Conservation (phyloP, 495 filamentous ascomycete species). For the Penicillium daleae region DNA sequence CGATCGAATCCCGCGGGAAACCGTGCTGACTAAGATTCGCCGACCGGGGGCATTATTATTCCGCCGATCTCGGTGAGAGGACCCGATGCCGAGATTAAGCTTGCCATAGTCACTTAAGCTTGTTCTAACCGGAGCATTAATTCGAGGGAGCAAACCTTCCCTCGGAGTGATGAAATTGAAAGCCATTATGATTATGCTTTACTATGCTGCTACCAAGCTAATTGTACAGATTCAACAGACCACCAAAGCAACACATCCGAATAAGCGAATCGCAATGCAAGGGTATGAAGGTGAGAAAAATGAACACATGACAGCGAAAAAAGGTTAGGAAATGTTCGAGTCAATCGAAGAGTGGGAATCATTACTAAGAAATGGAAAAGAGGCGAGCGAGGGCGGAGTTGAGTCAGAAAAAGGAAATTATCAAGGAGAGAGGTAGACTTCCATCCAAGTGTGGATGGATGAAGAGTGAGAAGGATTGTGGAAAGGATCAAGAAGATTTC, state of each 20-base stretch:
- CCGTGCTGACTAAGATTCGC: constrained; percentile 19
- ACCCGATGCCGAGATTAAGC: neutral
- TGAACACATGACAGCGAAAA: constrained; percentile 7
- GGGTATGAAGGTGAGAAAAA: constrained; percentile 29
- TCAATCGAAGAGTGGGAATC: constrained; percentile 15
- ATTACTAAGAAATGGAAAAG: constrained; percentile 11
- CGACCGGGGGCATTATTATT: constrained; percentile 16
- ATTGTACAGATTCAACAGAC: constrained; percentile 22
- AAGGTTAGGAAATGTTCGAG: constrained; percentile 11
- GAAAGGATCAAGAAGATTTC: neutral
- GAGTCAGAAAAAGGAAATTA: neutral
- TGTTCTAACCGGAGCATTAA: no score
- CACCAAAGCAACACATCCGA: constrained; percentile 7
- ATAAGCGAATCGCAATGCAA: constrained; percentile 31
- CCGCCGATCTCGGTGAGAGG: constrained; percentile 8
- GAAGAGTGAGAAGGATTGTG: neutral
- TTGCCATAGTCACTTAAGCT: neutral
- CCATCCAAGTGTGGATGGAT: neutral
- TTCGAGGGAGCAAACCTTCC: neutral
- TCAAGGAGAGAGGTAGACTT: neutral
- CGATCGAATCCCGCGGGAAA: constrained; percentile 34
- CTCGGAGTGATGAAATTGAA: constrained; percentile 10
- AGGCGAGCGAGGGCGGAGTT: neutral
- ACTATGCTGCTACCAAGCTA: constrained; percentile 19
- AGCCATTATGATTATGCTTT: constrained; percentile 34